Percentiles rank a stretch among this genome's conserved stretches.
Evolutionary conservation across 2,329 filamentous ascomycete species (phyloP).

Genomic region (Colletotrichum lupini): DNA sequence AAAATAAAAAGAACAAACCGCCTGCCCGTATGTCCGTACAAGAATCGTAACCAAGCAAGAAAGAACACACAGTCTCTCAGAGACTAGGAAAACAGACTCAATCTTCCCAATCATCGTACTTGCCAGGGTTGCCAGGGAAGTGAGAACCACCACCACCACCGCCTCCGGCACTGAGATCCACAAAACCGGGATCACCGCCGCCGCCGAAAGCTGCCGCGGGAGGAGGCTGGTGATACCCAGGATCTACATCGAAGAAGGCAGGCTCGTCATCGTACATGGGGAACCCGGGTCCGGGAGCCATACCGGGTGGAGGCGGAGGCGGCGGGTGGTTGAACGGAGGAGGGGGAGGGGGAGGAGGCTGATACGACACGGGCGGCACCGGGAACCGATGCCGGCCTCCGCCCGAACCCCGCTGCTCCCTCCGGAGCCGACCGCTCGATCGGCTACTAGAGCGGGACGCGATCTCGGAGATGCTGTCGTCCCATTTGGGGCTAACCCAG

Average conservation of each 20-base stretch:
- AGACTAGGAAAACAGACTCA: neutral
- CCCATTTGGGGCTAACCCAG: conserved; percentile 33
- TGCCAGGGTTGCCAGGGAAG: conserved; percentile 11
- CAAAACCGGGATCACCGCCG: conserved; percentile 26
- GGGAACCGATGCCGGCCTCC: conserved; percentile 9
- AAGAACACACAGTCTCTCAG: neutral
- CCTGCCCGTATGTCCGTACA: neutral
- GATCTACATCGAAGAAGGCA: neutral
- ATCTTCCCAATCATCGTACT: conserved; percentile 30
- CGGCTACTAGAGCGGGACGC: conserved; percentile 22
- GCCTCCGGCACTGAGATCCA: conserved; percentile 27
- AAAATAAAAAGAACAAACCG: neutral
- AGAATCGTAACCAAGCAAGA: neutral
- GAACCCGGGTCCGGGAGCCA: neutral
- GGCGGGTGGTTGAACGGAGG: conserved; percentile 9
- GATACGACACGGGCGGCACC: conserved; percentile 2
- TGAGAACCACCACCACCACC: conserved; percentile 8
- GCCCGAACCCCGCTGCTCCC: neutral
- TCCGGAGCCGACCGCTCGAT: conserved; percentile 12
- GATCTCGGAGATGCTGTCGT: conserved; percentile 32
- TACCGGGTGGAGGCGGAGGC: conserved; percentile 18
- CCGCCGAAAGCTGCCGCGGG: neutral
- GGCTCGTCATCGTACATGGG: conserved; percentile 7
- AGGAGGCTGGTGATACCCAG: neutral
- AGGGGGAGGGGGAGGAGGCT: neutral